phyloP scores from a whole-genome alignment of 2,329 filamentous ascomycete species.

The Eutypa lata region DNA sequence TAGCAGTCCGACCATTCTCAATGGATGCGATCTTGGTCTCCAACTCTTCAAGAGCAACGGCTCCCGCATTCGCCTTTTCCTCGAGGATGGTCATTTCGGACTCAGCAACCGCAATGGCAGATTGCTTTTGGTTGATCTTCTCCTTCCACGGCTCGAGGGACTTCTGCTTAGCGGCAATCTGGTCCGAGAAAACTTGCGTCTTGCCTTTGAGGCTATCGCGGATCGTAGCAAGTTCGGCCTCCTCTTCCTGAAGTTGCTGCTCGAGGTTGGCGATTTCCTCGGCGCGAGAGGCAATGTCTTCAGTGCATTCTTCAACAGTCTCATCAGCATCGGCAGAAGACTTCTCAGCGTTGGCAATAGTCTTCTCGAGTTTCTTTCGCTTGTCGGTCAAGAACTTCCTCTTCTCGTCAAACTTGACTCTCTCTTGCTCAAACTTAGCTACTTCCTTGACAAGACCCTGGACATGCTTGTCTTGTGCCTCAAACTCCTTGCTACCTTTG shows the following conservation, averaged over 20 bases:
- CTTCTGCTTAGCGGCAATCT: constrained; percentile 90
- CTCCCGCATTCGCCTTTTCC: constrained; percentile 85
- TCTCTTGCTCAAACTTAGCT: constrained; percentile 91
- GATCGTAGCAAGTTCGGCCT: constrained; percentile 78
- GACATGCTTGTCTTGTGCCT: constrained; percentile 75
- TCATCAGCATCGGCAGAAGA: constrained; percentile 71
- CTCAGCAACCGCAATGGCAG: constrained; percentile 87
- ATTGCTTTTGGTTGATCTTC: constrained; percentile 95
- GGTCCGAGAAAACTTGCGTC: constrained; percentile 88
- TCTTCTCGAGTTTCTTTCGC: constrained; percentile 91
- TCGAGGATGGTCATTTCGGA: constrained; percentile 89
- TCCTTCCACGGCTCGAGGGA: constrained; percentile 93
- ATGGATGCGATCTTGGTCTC: constrained; percentile 74
- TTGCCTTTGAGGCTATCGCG: constrained; percentile 89
- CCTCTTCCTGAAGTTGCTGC: constrained; percentile 70
- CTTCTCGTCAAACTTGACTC: constrained; percentile 97
- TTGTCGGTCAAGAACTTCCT: constrained; percentile 89
- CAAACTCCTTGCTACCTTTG: constrained; percentile 77
- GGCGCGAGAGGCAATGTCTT: constrained; percentile 74
- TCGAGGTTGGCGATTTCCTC: constrained; percentile 77
- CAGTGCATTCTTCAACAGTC: constrained; percentile 71
- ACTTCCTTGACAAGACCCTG: constrained; percentile 81
- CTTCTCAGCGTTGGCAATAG: constrained; percentile 72
- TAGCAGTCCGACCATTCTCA: constrained; percentile 66
- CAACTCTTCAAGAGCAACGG: constrained; percentile 78